These are phyloP conservation scores for Trametes cingulata DNA, from an alignment of 768 basidiomycete genomes.

Conservation along the genomic window DNA sequence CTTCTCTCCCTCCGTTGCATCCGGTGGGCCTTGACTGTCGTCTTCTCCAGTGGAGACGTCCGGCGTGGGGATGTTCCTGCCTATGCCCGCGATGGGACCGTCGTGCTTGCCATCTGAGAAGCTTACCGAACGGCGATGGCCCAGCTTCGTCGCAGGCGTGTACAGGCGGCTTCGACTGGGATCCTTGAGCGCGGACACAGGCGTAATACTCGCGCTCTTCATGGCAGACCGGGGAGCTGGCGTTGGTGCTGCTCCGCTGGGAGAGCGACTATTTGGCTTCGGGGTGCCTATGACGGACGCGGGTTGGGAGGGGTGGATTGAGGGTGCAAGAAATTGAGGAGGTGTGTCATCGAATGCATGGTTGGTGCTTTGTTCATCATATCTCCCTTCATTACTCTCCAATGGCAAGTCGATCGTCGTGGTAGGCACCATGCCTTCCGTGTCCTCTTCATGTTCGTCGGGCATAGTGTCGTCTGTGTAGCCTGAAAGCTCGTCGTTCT, in stretches of 20 bases:
- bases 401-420: constrained; percentile 19
- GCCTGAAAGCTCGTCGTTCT: constrained; percentile 16
- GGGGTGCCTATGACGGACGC: constrained; percentile 13
- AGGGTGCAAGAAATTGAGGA: constrained; percentile 23
- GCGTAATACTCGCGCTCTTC: constrained; percentile 52
- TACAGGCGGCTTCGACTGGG: constrained; percentile 47
- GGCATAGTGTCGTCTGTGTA: constrained; percentile 44
- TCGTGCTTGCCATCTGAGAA: constrained; percentile 94
- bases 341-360: constrained; percentile 28
- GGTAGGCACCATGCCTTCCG: constrained; percentile 25
- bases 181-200: constrained; percentile 58
- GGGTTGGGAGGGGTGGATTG: neutral
- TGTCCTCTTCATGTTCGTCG: constrained; percentile 38
- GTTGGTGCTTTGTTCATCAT: constrained; percentile 15
- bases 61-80: constrained; percentile 41
- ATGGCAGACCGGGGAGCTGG: constrained; percentile 41
- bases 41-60: constrained; percentile 32
- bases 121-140: constrained; percentile 84
- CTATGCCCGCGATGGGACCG: constrained; percentile 80
- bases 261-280: constrained; percentile 13
- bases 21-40: constrained; percentile 22
- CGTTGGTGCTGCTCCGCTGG: constrained; percentile 28
- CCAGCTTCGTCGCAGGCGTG: constrained; percentile 52
- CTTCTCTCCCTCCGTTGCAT: constrained; percentile 9
- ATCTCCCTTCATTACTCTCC: neutral